Conservation (phyloP, 495 filamentous ascomycete species). For the Talaromyces ruber region DNA sequence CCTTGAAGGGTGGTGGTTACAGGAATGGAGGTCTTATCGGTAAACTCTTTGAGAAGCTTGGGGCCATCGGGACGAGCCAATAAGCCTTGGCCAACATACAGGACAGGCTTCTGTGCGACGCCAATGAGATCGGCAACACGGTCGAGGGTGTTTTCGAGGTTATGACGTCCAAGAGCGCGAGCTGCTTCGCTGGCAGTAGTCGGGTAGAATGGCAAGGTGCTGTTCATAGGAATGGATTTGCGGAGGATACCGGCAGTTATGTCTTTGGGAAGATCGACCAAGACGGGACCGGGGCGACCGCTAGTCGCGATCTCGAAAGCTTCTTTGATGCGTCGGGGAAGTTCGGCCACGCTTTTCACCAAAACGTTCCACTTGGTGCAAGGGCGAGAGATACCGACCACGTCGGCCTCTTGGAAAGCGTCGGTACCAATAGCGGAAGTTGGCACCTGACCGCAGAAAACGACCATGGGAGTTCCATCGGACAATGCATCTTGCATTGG, state of each 20-base stretch:
- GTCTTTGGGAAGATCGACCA: conserved; percentile 56
- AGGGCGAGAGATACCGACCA: conserved; percentile 51
- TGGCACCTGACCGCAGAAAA: conserved; percentile 52
- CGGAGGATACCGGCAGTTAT: conserved; percentile 43
- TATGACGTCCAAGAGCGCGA: conserved; percentile 35
- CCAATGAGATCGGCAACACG: conserved; percentile 51
- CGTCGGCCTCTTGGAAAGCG: conserved; percentile 57
- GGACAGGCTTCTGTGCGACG: conserved; percentile 48
- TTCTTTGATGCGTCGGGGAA: conserved; percentile 51
- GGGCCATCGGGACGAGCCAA: conserved; percentile 42
- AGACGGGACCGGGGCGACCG: conserved; percentile 51
- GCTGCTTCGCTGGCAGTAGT: conserved; percentile 46
- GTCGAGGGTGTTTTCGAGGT: conserved; percentile 39
- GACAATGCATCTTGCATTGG: conserved; percentile 54
- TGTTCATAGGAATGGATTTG: conserved; percentile 44
- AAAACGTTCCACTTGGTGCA: conserved; percentile 62
- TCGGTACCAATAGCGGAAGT: conserved; percentile 50
- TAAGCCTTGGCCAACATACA: conserved; percentile 53
- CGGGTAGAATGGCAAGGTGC: conserved; percentile 46
- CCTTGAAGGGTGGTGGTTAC: conserved; percentile 61
- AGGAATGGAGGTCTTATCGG: conserved; percentile 50
- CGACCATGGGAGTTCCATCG: conserved; percentile 55
- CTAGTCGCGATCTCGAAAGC: conserved; percentile 55
- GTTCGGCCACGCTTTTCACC: conserved; percentile 51
- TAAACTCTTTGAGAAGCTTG: conserved; percentile 42